Evolutionary conservation across 2,329 filamentous ascomycete species (phyloP).

Genomic region (Lachnellula hyalina): DNA sequence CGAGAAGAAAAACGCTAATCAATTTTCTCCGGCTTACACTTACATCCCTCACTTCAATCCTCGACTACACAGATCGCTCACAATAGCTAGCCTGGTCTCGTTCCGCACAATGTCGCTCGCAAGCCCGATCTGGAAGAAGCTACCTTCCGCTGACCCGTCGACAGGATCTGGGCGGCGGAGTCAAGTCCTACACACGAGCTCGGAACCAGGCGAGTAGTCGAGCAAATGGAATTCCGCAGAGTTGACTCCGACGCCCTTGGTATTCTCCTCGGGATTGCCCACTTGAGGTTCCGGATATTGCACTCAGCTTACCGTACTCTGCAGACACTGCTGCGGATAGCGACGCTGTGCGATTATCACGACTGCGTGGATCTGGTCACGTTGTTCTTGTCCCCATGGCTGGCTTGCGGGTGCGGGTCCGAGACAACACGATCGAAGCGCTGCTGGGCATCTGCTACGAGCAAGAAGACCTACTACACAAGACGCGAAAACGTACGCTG

Average conservation of each 20-base stretch:
- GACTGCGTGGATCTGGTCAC: background rate
- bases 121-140: background rate
- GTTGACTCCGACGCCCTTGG: background rate
- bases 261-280: conserved; percentile 7
- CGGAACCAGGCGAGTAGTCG: no score
- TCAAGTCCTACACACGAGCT: no score
- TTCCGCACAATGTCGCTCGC: background rate
- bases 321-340: background rate
- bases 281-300: conserved; percentile 3
- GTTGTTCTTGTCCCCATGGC: background rate
- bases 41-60: no score
- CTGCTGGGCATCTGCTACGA: background rate
- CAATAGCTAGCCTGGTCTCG: background rate
- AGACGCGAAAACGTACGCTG: background rate
- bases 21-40: no score
- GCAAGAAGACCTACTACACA: background rate
- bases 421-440: background rate
- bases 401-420: background rate
- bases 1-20: no score
- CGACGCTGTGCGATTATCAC: background rate
- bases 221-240: background rate
- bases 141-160: background rate
- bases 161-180: no score
- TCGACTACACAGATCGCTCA: no score
- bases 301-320: background rate